Evolutionary conservation across 2,329 filamentous ascomycete genomes (phyloP).

Genomic region (Cladosporium cucumerinum): DNA sequence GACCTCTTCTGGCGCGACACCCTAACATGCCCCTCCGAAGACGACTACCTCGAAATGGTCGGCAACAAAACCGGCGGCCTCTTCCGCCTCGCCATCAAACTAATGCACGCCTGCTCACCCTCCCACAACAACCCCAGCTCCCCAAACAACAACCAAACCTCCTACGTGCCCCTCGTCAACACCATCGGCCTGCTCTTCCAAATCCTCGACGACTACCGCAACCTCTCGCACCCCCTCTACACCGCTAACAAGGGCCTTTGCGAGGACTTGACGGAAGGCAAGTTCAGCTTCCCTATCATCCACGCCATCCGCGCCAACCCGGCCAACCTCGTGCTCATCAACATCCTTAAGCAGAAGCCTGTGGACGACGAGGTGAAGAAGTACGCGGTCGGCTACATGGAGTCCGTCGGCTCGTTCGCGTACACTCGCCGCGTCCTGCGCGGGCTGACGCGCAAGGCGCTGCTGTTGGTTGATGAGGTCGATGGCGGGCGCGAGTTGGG

Average conservation of each 20-base stretch:
- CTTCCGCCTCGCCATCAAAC: constrained; percentile 78
- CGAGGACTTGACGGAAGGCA: constrained; percentile 94
- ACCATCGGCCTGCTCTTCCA: constrained; percentile 83
- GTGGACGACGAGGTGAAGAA: constrained; percentile 81
- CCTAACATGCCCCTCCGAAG: constrained; percentile 76
- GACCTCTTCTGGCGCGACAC: constrained; percentile 88
- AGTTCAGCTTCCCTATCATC: constrained; percentile 94
- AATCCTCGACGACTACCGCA: constrained; percentile 91
- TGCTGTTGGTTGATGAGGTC: constrained; percentile 42
- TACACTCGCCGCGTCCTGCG: constrained; percentile 66
- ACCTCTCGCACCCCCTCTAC: constrained; percentile 65
- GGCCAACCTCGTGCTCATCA: constrained; percentile 74
- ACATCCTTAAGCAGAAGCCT: constrained; percentile 88
- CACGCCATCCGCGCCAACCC: constrained; percentile 81
- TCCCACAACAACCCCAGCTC: constrained; percentile 27
- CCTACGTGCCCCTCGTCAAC: constrained; percentile 82
- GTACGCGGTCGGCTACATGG: constrained; percentile 90
- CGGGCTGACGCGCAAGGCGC: constrained; percentile 43
- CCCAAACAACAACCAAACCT: constrained; percentile 44
- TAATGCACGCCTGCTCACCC: constrained; percentile 75
- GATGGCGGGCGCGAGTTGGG: constrained; percentile 37
- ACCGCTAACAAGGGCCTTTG: constrained; percentile 87
- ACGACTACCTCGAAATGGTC: constrained; percentile 93
- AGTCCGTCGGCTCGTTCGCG: constrained; percentile 80
- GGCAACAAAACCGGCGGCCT: constrained; percentile 86